Conservation (phyloP, 306 rosid species). For the Fagus crenata region DNA sequence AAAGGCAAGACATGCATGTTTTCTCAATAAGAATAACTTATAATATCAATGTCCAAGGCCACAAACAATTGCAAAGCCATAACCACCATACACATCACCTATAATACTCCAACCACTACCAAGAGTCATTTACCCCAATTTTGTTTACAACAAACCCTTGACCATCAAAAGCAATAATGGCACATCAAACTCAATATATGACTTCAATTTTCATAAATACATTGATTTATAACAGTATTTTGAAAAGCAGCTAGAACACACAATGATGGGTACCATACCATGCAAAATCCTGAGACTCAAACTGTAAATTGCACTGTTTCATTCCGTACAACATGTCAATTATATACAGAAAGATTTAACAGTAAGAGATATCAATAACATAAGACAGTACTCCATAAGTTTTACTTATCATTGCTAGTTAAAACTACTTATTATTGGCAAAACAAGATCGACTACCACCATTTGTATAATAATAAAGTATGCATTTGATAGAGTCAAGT, state of each 20-base stretch:
- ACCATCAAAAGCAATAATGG: not conserved
- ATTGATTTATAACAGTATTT: not conserved
- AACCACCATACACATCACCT: not conserved
- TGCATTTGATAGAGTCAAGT: not conserved
- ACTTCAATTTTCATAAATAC: not conserved
- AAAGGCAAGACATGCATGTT: not conserved
- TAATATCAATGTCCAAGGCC: not conserved
- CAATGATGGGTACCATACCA: not conserved
- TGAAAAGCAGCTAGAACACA: not conserved
- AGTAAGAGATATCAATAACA: not conserved
- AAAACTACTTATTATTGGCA: not conserved
- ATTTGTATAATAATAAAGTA: not conserved
- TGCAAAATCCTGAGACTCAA: not conserved
- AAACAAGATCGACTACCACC: not conserved
- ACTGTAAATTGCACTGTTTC: not conserved
- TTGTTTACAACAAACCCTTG: not conserved
- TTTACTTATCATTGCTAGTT: not conserved
- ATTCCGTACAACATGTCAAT: not conserved
- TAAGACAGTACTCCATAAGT: not conserved
- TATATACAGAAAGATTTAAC: not conserved
- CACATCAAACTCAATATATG: not conserved
- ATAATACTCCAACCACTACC: not conserved
- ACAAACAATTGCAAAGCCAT: not conserved
- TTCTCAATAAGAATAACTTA: not conserved
- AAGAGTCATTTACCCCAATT: not conserved